Evolutionary conservation across 2,329 filamentous ascomycete species (phyloP).

Genomic region (Pseudogymnoascus sp.): DNA sequence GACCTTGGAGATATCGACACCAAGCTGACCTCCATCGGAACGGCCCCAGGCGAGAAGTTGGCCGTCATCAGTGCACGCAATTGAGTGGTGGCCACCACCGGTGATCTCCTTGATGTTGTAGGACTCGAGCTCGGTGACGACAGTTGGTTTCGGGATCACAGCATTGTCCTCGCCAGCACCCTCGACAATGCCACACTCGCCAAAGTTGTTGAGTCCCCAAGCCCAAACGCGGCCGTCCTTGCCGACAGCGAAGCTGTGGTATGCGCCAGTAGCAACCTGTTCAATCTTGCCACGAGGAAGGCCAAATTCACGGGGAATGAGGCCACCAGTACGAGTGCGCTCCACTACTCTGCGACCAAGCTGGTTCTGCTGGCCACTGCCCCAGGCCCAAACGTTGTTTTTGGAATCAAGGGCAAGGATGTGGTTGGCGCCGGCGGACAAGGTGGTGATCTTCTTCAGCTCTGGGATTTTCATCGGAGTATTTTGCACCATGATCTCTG

Average conservation of each 20-base stretch:
- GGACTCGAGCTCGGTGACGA: constrained; percentile 57
- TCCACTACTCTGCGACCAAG: constrained; percentile 44
- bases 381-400: constrained; percentile 56
- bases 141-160: constrained; percentile 62
- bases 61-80: constrained; percentile 51
- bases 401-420: constrained; percentile 51
- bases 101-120: constrained; percentile 60
- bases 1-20: constrained; percentile 49
- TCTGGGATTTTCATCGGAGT: constrained; percentile 46
- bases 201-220: constrained; percentile 85
- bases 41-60: constrained; percentile 55
- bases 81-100: constrained; percentile 71
- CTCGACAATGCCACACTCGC: constrained; percentile 63
- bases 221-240: constrained; percentile 64
- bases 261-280: constrained; percentile 54
- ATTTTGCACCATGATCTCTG: constrained; percentile 21
- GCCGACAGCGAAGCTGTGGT: constrained; percentile 72
- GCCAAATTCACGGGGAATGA: constrained; percentile 28
- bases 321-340: constrained; percentile 21
- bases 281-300: constrained; percentile 23
- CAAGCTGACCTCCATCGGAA: constrained; percentile 46
- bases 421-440: constrained; percentile 52
- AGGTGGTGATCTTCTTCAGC: constrained; percentile 46
- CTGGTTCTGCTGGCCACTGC: constrained; percentile 60
- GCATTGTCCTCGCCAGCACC: constrained; percentile 61